phyloP scores from a whole-genome alignment of 2,329 filamentous ascomycete genomes.

The Colletotrichum ledebouriae region DNA sequence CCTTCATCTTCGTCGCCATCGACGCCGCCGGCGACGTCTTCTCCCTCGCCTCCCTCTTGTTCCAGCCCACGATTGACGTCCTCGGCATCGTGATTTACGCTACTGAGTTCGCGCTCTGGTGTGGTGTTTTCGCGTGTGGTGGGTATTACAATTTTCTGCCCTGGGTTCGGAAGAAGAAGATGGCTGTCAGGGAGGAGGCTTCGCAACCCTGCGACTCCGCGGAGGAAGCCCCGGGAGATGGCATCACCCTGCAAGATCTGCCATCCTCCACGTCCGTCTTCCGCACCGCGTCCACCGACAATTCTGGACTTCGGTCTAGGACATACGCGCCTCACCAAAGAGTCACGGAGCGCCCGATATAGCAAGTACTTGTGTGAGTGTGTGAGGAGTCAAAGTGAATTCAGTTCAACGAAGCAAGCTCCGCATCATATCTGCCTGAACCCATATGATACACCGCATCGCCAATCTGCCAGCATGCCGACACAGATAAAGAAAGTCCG shows the following conservation, averaged over 20 bases:
- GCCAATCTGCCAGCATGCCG: slow-evolving; percentile 9
- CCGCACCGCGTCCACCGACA: slow-evolving; percentile 61
- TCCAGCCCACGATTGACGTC: slow-evolving; percentile 69
- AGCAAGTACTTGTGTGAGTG: too few species aligned
- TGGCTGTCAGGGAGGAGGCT: slow-evolving; percentile 42
- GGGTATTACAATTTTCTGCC: slow-evolving; percentile 74
- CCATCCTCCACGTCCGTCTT: slow-evolving; percentile 75
- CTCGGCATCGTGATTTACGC: slow-evolving; percentile 77
- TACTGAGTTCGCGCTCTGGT: slow-evolving; percentile 75
- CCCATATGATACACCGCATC: slow-evolving; percentile 36
- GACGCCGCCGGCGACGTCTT: slow-evolving; percentile 78
- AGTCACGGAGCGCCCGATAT: background rate
- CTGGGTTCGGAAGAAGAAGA: slow-evolving; percentile 62
- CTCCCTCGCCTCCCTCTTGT: slow-evolving; percentile 74
- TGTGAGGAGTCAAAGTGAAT: background rate
- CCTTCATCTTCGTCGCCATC: slow-evolving; percentile 78
- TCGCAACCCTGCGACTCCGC: background rate
- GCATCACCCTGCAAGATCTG: slow-evolving; percentile 60
- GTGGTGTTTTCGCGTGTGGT: slow-evolving; percentile 75
- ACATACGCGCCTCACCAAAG: background rate
- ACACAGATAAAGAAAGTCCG: slow-evolving; percentile 7
- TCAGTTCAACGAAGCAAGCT: slow-evolving; percentile 25
- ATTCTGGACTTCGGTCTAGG: slow-evolving; percentile 9
- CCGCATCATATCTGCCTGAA: slow-evolving; percentile 31
- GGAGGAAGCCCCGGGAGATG: slow-evolving; percentile 8